Conservation (phyloP, 208 protist species). For the Entamoeba dispar region DNA sequence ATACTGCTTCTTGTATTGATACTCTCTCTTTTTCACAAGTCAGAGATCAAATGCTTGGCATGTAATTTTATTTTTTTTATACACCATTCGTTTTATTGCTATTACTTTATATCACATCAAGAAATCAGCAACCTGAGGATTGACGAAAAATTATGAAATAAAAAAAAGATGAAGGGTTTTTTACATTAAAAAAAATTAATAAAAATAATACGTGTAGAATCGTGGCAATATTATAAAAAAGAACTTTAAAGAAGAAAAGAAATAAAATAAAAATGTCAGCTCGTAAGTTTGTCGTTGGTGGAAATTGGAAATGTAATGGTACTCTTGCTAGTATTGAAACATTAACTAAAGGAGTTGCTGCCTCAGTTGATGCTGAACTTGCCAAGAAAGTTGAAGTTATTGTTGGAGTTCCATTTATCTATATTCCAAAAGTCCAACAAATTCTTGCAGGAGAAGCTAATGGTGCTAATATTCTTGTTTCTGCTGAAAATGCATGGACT, state of each 20-base stretch:
- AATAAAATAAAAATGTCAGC: background rate
- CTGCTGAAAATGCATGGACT: conserved; percentile 15
- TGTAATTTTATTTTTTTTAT: background rate
- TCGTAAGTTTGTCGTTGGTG: conserved; percentile 23
- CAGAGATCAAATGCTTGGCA: background rate
- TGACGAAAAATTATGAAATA: no score
- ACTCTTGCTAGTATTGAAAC: conserved; percentile 3
- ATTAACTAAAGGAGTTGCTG: conserved; percentile 1
- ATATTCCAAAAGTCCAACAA: background rate
- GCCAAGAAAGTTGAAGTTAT: conserved; percentile 14
- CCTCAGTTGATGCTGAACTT: background rate
- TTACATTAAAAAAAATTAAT: no score
- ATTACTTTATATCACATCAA: no score
- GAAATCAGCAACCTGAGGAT: no score
- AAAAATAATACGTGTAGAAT: no score
- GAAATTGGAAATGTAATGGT: conserved; percentile 33
- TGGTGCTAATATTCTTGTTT: background rate
- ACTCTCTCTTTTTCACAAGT: background rate
- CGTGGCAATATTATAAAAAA: no score
- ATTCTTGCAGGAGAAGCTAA: background rate
- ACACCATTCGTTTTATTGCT: no score
- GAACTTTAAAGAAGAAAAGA: background rate
- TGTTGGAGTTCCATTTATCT: conserved; percentile 14
- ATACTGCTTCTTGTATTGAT: background rate
- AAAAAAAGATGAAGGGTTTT: no score